Evolutionary conservation across 495 filamentous ascomycete genomes (phyloP), one percentile per base, ranked within the genome.

Genomic region (Aspergillus hancockii): DNA sequence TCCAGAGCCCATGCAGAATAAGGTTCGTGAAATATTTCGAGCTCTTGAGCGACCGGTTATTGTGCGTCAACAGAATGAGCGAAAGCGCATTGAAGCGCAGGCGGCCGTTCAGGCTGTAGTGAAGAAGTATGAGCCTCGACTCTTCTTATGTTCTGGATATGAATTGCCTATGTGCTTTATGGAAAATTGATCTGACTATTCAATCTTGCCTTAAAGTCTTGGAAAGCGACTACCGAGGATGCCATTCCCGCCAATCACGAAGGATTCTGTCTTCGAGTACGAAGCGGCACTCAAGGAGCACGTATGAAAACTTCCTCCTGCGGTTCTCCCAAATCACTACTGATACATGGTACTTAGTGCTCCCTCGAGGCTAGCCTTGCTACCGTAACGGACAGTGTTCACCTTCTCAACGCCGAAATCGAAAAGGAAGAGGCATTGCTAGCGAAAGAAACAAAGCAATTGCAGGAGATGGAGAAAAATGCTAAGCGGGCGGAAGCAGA

Each of bases 281-380:
- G 84, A 88, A 54, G 78, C 78, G 61, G 78, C 85, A 21, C 62
- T 84, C 10, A 81, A 85, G 68, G 79, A 82, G 59, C 85, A 84
- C 64, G 82, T 82, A 68, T 38, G 75, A 57, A 8, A 14, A 14
- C 38, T 14, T 14, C 16, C 16, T 6, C 3, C 14, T 18, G 38
- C 14, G 8, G 1, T 10, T 14, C n/a, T 14, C 14, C 1, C 38
- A n/a, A 36, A 41, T 3, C 16, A 7, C 3, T 41, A 38, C 59
- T 68, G 49, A 71, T 60, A 18, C 49, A 31, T 14, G 56, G 18
- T 23, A 12, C 14, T 4, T 43, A 85, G 81, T 71, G 79, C 45
- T 60, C 68, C 0, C 51, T 87, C 38, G 84, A 88, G 57, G 64
- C 71, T 28, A 75, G 75, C 38, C 60, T 89, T 5, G 82, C 79